Evolutionary conservation across 495 filamentous ascomycete genomes (phyloP).

Genomic region (Penicillium daleae): DNA sequence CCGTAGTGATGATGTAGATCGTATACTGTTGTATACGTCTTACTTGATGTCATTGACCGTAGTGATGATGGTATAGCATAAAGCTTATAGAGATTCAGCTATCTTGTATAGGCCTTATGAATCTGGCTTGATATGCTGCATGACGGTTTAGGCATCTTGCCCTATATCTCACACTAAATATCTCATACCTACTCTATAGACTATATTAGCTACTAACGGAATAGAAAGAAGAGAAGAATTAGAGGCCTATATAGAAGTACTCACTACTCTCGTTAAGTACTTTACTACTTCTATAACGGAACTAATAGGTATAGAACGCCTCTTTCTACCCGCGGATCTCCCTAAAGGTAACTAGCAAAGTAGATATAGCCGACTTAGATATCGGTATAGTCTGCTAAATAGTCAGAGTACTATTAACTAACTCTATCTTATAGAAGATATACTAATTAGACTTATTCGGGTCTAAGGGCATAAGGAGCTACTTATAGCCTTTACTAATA

Average conservation of each 20-base stretch:
- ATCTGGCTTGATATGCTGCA: too few relatives aligned
- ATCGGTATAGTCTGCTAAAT: neutral
- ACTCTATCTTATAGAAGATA: slow-evolving; percentile 17
- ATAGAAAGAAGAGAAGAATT: neutral
- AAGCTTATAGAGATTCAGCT: too few relatives aligned
- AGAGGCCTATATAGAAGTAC: neutral
- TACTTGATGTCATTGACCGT: too few relatives aligned
- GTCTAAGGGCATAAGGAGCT: slow-evolving; percentile 22
- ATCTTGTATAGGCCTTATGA: too few relatives aligned
- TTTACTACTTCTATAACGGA: slow-evolving; percentile 1
- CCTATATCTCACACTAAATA: too few relatives aligned
- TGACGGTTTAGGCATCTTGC: too few relatives aligned
- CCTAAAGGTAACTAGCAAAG: neutral
- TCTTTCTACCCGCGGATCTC: slow-evolving; percentile 1
- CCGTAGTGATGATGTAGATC: too few relatives aligned
- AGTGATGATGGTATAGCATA: too few relatives aligned
- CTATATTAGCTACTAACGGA: neutral
- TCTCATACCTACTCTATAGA: neutral
- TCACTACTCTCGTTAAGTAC: neutral
- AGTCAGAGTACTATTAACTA: neutral
- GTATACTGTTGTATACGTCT: too few relatives aligned
- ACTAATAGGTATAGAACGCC: slow-evolving; percentile 1
- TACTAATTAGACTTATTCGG: slow-evolving; percentile 24
- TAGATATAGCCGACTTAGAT: neutral
- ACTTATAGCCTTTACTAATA: slow-evolving; percentile 13